phyloP scores from a whole-genome alignment of 2,329 filamentous ascomycete genomes.

The Fusarium liriodendri region DNA sequence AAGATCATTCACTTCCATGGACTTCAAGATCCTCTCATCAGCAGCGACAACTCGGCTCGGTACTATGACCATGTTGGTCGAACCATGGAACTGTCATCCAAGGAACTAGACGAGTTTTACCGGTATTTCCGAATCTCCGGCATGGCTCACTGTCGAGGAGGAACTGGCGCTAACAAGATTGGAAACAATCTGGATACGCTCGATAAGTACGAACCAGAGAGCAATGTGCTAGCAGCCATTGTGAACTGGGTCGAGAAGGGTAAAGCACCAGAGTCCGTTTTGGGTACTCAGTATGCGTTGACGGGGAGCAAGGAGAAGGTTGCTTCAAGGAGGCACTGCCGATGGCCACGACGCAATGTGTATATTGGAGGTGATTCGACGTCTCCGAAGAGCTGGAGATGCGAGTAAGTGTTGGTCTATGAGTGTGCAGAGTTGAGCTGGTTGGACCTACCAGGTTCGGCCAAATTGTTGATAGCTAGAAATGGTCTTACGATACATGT shows the following conservation, averaged over 20 bases:
- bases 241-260: constrained; percentile 60
- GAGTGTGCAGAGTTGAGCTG: not conserved
- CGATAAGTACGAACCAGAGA: constrained; percentile 44
- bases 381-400: not conserved
- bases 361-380: not conserved
- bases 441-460: not conserved
- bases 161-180: constrained; percentile 55
- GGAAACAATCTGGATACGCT: constrained; percentile 37
- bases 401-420: not conserved
- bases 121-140: constrained; percentile 64
- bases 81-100: constrained; percentile 38
- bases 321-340: not conserved
- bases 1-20: constrained; percentile 61
- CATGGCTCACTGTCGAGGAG: constrained; percentile 58
- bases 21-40: constrained; percentile 25
- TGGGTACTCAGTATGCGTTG: not conserved
- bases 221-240: constrained; percentile 59
- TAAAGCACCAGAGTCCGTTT: not conserved
- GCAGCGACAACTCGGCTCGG: constrained; percentile 34
- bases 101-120: constrained; percentile 60
- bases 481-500: not conserved
- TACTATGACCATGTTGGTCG: constrained; percentile 36
- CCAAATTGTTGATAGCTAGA: not conserved
- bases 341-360: not conserved
- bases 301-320: not conserved